Evolutionary conservation across 129 eudicot genomes (phyloP), one percentile per base, ranked within the genome.

Genomic region (Flaveria sonorensis): DNA sequence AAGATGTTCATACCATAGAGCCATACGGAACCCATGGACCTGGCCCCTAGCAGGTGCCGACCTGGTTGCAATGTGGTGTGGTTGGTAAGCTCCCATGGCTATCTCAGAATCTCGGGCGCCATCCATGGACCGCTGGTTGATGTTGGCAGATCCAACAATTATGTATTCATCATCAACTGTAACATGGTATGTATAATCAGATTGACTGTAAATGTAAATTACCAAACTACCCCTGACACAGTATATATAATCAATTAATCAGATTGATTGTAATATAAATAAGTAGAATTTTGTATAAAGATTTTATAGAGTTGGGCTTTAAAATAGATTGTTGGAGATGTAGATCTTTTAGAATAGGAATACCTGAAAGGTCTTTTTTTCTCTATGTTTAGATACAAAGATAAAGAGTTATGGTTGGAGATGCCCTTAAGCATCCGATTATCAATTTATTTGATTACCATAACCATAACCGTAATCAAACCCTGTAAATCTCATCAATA

Each of bases 41-140:
- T 91, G 88, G 36, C 97, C 97, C 71, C 92, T 60, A 45, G 93
- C 97, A 0, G 93, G 87, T 47, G 86, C 78, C 23, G 84, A 79
- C 56, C 89, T 71, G 57, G 83, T 45, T 4, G 84, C 79, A 18
- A 91, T 32, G 48, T 91, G 88, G 45, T 88, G 77, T 4, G 96
- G 93, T 78, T 90, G 96, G 81, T 90, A 90, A 10, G 91, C 91
- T 78, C 96, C 96, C 93, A 88, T 91, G 6, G 93, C 91, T 73
- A 91, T 91, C 83, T 91, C 97, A 0, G 93, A 84, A 68, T 91
- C 97, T 23, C 93, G 65, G 2, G 92, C 83, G n/a, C 97, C 97
- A 26, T 88, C 97, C 97, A 91, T 91, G 39, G 96, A 90, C 72
- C 96, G 79, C 75, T 90, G 96, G 88, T 90, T 90, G 82, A 90